Conservation (phyloP, 345 rosid species). For the Populus euphratica region DNA sequence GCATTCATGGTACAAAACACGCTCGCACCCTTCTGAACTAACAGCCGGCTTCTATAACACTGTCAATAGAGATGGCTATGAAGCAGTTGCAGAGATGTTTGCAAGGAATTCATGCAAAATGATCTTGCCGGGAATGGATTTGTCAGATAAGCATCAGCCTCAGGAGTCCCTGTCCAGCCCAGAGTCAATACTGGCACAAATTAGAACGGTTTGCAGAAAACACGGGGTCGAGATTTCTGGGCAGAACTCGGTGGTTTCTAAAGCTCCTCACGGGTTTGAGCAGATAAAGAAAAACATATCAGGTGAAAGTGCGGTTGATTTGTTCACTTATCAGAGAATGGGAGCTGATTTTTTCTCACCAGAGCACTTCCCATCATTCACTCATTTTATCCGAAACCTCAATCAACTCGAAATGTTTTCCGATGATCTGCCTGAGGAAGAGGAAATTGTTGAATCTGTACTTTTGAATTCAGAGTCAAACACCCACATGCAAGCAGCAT, state of each 20-base stretch:
- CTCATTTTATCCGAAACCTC: slow-evolving; percentile 60
- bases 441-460: slow-evolving; percentile 30
- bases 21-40: slow-evolving; percentile 66
- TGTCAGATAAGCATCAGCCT: slow-evolving; percentile 56
- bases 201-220: slow-evolving; percentile 55
- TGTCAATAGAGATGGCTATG: slow-evolving; percentile 56
- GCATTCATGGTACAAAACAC: slow-evolving; percentile 69
- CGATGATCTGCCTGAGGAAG: slow-evolving; percentile 47
- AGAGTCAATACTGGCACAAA: slow-evolving; percentile 51
- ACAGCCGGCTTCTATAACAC: slow-evolving; percentile 79
- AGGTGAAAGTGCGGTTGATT: slow-evolving; percentile 35
- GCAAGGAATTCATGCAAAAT: slow-evolving; percentile 74
- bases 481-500: slow-evolving; percentile 46
- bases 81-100: slow-evolving; percentile 53
- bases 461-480: slow-evolving; percentile 26
- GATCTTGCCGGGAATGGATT: slow-evolving; percentile 84
- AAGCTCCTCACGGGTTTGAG: slow-evolving; percentile 50
- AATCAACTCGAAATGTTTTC: slow-evolving; percentile 43
- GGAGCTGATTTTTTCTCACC: slow-evolving; percentile 97
- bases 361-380: slow-evolving; percentile 75
- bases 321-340: slow-evolving; percentile 88
- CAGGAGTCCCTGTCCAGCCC: slow-evolving; percentile 57
- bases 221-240: slow-evolving; percentile 65
- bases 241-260: slow-evolving; percentile 49
- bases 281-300: slow-evolving; percentile 56